Evolutionary conservation across 106 monocot genomes (phyloP).

Genomic region (Agapanthus africanus): DNA sequence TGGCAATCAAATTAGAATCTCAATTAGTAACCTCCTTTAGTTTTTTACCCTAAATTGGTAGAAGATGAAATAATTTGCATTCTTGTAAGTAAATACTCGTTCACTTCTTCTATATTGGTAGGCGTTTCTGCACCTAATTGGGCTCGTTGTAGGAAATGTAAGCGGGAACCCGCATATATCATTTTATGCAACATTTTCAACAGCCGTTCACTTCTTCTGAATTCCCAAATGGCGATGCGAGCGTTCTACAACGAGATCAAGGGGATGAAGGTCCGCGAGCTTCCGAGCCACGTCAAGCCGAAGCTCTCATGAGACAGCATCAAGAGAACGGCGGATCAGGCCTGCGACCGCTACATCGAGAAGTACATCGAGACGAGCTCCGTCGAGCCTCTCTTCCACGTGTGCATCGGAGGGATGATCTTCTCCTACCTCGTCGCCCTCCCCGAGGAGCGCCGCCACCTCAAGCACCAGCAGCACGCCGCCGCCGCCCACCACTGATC

Average conservation of each 20-base stretch:
- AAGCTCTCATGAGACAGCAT: constrained; percentile 45
- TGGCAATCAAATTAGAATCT: too few relatives aligned
- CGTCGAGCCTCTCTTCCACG: constrained; percentile 68
- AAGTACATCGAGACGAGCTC: constrained; percentile 98
- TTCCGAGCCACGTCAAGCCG: constrained; percentile 69
- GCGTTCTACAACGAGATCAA: constrained; percentile 86
- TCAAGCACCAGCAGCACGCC: constrained; percentile 60
- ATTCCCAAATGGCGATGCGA: constrained; percentile 71
- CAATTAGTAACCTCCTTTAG: too few relatives aligned
- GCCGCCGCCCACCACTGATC: constrained; percentile 29
- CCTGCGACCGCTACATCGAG: constrained; percentile 75
- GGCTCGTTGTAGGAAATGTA: too few relatives aligned
- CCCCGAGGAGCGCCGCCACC: constrained; percentile 92
- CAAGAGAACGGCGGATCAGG: constrained; percentile 56
- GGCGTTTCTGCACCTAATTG: too few relatives aligned
- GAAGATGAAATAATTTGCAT: too few relatives aligned
- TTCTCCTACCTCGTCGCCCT: constrained; percentile 84
- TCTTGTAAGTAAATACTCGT: too few relatives aligned
- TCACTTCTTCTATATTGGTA: too few relatives aligned
- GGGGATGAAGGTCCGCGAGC: constrained; percentile 64
- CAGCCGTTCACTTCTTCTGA: too few relatives aligned
- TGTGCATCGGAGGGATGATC: constrained; percentile 86
- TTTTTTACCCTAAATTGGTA: too few relatives aligned
- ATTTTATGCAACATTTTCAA: too few relatives aligned
- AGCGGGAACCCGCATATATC: too few relatives aligned